Conservation (phyloP, 768 basidiomycete species). For the Coprinopsis sp. region DNA sequence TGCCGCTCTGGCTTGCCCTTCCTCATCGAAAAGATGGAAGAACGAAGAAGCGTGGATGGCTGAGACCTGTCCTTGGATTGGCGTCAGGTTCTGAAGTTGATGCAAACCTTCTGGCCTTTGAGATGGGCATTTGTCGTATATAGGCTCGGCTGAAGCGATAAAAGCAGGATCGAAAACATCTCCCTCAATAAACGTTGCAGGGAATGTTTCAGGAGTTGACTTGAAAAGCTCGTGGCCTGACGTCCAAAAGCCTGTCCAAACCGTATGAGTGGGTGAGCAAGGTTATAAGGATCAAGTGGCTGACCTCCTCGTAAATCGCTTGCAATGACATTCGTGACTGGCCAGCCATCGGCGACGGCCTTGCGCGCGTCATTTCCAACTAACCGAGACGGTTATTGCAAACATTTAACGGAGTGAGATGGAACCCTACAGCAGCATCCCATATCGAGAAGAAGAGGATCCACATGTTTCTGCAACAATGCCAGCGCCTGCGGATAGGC, state of each 20-base stretch:
- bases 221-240: constrained; percentile 59
- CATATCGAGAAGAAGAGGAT: constrained; percentile 37
- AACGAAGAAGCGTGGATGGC: constrained; percentile 37
- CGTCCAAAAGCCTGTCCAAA: constrained; percentile 49
- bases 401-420: not conserved
- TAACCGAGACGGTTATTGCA: constrained; percentile 10
- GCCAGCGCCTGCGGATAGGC: constrained; percentile 28
- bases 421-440: constrained; percentile 38
- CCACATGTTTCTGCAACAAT: constrained; percentile 20
- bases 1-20: constrained; percentile 26
- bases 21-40: constrained; percentile 21
- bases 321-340: constrained; percentile 30
- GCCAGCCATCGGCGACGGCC: constrained; percentile 36
- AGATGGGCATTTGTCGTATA: constrained; percentile 10
- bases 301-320: constrained; percentile 33
- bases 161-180: constrained; percentile 46
- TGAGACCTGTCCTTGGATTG: constrained; percentile 38
- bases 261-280: not conserved
- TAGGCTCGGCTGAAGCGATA: constrained; percentile 29
- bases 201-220: constrained; percentile 46
- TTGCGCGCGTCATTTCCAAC: constrained; percentile 39
- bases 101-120: constrained; percentile 15
- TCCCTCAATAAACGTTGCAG: constrained; percentile 51
- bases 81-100: no score
- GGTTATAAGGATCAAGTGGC: not conserved